phyloP scores from a whole-genome alignment of 176 grass and related monocot species.

The Lolium multiflorum region DNA sequence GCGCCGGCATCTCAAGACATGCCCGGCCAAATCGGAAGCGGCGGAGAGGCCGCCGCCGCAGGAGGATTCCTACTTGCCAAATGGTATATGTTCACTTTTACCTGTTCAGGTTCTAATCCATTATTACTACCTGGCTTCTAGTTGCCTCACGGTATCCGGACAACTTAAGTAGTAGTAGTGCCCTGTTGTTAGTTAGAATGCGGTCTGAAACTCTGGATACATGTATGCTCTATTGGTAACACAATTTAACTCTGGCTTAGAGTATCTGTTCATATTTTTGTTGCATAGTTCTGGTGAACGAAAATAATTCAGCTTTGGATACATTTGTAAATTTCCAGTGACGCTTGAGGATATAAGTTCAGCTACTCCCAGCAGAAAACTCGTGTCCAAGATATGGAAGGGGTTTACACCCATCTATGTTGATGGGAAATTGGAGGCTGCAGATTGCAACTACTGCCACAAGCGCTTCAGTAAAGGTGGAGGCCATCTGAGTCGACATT shows the following conservation, averaged over 20 bases:
- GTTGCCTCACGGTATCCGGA: background rate
- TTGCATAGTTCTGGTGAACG: constrained; percentile 43
- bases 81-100: constrained; percentile 46
- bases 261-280: background rate
- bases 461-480: constrained; percentile 48
- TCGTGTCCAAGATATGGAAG: constrained; percentile 47
- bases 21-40: constrained; percentile 36
- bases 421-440: constrained; percentile 46
- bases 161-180: background rate
- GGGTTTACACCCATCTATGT: constrained; percentile 48
- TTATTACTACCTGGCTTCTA: background rate
- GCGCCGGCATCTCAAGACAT: constrained; percentile 56
- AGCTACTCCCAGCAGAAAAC: constrained; percentile 37
- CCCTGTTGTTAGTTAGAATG: background rate
- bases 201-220: background rate
- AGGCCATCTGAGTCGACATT: constrained; percentile 58
- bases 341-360: constrained; percentile 36
- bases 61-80: constrained; percentile 46
- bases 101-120: background rate
- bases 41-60: constrained; percentile 16
- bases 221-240: constrained; percentile 9
- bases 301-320: constrained; percentile 22
- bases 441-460: constrained; percentile 52
- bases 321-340: background rate
- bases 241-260: background rate